phyloP scores from a whole-genome alignment of 2,329 filamentous ascomycete genomes.

The Clonostachys chloroleuca region DNA sequence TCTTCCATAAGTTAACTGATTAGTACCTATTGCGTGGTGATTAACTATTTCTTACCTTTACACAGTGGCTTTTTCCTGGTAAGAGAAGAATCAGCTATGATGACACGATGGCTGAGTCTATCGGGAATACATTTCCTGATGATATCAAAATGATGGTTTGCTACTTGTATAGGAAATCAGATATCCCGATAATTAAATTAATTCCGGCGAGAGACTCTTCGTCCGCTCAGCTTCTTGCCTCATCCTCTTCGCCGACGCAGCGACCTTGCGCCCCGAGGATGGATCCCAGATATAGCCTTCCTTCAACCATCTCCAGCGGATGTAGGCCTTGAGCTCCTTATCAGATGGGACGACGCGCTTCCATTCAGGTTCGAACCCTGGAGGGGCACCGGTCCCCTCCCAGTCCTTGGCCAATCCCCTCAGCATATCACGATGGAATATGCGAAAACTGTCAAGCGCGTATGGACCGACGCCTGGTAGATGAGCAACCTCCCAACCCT shows the following conservation, averaged over 20 bases:
- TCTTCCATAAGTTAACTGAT: too few relatives aligned
- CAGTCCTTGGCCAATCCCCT: constrained; percentile 1
- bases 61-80: too few relatives aligned
- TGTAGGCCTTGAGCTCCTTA: constrained; percentile 4
- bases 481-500: constrained; percentile 4
- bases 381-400: not conserved
- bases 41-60: too few relatives aligned
- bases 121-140: too few relatives aligned
- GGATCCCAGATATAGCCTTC: constrained; percentile 3
- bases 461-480: constrained; percentile 2
- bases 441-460: constrained; percentile 3
- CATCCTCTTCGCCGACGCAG: constrained; percentile 1
- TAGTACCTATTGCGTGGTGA: too few relatives aligned
- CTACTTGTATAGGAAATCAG: too few relatives aligned
- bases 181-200: not conserved
- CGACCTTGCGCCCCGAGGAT: not conserved
- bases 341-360: constrained; percentile 2
- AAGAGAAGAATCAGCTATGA: too few relatives aligned
- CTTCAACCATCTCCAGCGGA: constrained; percentile 4
- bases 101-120: too few relatives aligned
- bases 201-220: not conserved
- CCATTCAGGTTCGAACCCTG: constrained; percentile 3
- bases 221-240: not conserved
- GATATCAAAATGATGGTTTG: too few relatives aligned
- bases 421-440: constrained; percentile 3